phyloP scores from a whole-genome alignment of 2,329 filamentous ascomycete species.

The Colletotrichum siamense region DNA sequence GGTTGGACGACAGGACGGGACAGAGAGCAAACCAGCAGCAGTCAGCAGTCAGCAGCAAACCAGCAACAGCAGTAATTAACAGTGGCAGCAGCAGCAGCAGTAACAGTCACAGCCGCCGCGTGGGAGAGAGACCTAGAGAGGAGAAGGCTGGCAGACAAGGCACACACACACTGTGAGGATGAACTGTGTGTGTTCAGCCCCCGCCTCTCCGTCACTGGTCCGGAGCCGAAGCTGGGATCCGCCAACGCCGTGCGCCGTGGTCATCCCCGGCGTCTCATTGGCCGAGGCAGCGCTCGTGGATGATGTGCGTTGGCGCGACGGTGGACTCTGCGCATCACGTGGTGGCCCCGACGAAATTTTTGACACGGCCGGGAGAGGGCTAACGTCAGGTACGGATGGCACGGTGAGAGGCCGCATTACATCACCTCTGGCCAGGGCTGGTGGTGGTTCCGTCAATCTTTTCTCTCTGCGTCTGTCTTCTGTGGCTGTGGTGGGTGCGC shows the following conservation, averaged over 20 bases:
- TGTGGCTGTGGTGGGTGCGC: neutral
- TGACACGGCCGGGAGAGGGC: neutral
- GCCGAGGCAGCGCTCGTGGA: neutral
- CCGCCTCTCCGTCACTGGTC: slow-evolving; percentile 19
- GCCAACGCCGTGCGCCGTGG: neutral
- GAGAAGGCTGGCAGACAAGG: neutral
- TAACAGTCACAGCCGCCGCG: neutral
- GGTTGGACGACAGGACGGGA: slow-evolving; percentile 4
- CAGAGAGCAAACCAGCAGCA: neutral
- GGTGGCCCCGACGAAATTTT: slow-evolving; percentile 6
- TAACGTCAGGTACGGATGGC: neutral
- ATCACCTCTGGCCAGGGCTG: neutral
- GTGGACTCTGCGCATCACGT: neutral
- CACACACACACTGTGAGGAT: neutral
- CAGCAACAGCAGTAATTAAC: neutral
- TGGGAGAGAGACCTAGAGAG: neutral
- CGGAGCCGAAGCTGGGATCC: slow-evolving; percentile 9
- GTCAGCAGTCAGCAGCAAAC: too few relatives aligned
- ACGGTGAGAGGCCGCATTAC: slow-evolving; percentile 5
- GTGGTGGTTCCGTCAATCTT: neutral
- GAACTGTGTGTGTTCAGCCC: slow-evolving; percentile 10
- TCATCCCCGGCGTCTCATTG: neutral
- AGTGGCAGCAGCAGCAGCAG: neutral
- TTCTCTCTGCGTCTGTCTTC: neutral
- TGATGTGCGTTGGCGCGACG: neutral